These are phyloP conservation scores for Suhomyces yuchorum DNA, from an alignment of 1,139 yeast genomes.

Conservation along the genomic window DNA sequence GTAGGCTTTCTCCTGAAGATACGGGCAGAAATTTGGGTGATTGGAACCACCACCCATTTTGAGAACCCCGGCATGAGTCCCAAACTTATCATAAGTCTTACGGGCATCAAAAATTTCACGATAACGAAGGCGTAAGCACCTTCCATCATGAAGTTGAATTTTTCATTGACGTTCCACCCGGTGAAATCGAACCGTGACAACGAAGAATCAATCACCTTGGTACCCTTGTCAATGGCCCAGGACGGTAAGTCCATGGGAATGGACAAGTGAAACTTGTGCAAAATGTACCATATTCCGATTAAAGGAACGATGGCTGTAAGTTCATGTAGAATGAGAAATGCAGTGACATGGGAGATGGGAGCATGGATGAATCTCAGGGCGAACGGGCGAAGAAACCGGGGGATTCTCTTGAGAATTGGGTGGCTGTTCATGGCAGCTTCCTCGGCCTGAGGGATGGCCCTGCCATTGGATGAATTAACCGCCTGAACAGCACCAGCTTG, in stretches of 20 bases:
- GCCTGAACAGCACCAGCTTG: neutral
- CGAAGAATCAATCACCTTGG: conserved; percentile 55
- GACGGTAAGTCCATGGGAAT: conserved; percentile 61
- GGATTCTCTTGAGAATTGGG: conserved; percentile 45
- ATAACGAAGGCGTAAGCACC: conserved; percentile 90
- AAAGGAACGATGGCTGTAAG: conserved; percentile 81
- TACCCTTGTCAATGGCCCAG: conserved; percentile 65
- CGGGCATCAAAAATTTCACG: conserved; percentile 66
- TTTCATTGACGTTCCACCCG: conserved; percentile 48
- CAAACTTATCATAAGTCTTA: conserved; percentile 59
- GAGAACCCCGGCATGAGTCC: conserved; percentile 71
- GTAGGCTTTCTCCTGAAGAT: conserved; percentile 29
- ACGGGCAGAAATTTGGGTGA: conserved; percentile 42
- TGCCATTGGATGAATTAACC: neutral
- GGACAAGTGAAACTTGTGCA: conserved; percentile 54
- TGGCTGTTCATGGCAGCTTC: conserved; percentile 17
- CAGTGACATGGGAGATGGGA: conserved; percentile 69
- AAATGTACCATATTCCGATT: conserved; percentile 71
- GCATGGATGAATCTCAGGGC: conserved; percentile 54
- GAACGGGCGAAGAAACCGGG: conserved; percentile 52
- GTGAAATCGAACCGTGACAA: conserved; percentile 37
- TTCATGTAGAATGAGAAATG: conserved; percentile 83
- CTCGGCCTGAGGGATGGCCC: neutral
- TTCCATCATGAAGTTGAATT: conserved; percentile 62
- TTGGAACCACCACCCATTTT: conserved; percentile 56